Conservation (phyloP, 2,329 filamentous ascomycete species). For the Penicillium sp. region DNA sequence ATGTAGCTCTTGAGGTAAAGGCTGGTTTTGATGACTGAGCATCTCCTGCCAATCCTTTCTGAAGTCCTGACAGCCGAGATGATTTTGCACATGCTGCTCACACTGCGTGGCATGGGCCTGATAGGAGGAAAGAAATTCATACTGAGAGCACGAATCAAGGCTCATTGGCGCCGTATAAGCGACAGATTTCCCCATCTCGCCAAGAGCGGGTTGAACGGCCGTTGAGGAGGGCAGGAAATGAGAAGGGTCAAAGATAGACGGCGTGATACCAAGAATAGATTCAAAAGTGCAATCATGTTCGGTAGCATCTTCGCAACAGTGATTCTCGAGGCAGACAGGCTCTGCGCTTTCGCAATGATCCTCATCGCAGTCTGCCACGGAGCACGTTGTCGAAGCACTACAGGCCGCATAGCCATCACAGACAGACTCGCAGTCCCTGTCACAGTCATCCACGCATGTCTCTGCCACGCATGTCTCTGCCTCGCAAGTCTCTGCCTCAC, state of each 20-base stretch:
- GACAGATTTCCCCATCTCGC: constrained; percentile 18
- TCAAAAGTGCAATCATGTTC: constrained; percentile 26
- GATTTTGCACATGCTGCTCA: constrained; percentile 20
- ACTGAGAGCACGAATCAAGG: constrained; percentile 16
- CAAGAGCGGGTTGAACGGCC: constrained; percentile 12
- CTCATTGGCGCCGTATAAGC: constrained; percentile 14
- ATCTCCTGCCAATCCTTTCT: constrained; percentile 25
- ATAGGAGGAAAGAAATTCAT: constrained; percentile 21
- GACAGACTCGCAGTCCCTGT: constrained; percentile 32
- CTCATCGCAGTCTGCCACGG: constrained; percentile 27
- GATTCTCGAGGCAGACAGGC: constrained; percentile 35
- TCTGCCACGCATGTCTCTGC: constrained; percentile 37
- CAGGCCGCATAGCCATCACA: constrained; percentile 40
- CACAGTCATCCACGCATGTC: constrained; percentile 31
- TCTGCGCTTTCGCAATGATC: constrained; percentile 24
- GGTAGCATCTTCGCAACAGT: constrained; percentile 27
- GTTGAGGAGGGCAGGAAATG: constrained; percentile 22
- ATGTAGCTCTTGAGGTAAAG: constrained; percentile 23
- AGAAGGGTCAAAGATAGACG: constrained; percentile 26
- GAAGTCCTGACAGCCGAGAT: constrained; percentile 27
- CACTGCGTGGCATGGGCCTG: constrained; percentile 20
- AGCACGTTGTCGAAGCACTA: constrained; percentile 34
- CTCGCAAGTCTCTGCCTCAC: constrained; percentile 36
- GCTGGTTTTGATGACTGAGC: constrained; percentile 17
- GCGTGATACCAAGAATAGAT: constrained; percentile 28